phyloP scores from a whole-genome alignment of 192 early-diverging fungal genomes.

The Haplosporangium gracile region DNA sequence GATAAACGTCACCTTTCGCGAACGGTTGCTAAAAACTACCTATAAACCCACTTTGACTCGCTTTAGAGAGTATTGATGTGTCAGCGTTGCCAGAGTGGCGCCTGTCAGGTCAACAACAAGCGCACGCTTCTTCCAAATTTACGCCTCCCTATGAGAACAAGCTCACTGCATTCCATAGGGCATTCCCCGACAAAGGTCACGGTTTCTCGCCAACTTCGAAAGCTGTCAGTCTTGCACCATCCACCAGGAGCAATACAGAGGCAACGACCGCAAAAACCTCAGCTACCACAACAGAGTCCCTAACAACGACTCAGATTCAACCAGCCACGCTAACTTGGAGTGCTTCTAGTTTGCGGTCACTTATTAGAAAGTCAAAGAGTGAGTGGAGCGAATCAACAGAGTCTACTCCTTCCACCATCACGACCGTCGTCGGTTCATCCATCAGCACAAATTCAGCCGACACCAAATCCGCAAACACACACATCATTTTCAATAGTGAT shows the following conservation, averaged over 20 bases:
- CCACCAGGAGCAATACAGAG: neutral
- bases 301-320: neutral
- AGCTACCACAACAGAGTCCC: neutral
- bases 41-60: neutral
- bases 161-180: slow-evolving; percentile 14
- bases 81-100: slow-evolving; percentile 8
- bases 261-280: neutral
- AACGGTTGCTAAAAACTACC: no score
- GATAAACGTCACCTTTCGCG: no score
- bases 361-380: neutral
- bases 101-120: slow-evolving; percentile 14
- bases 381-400: neutral
- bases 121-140: neutral
- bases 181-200: slow-evolving; percentile 8
- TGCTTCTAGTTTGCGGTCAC: neutral
- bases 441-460: neutral
- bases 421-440: neutral
- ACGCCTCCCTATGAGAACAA: slow-evolving; percentile 7
- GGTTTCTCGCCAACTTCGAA: neutral
- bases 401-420: neutral
- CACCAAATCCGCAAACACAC: neutral
- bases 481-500: neutral
- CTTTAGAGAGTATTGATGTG: slow-evolving; percentile 22
- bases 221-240: neutral
- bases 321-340: neutral